Base-by-base conservation (phyloP, 192 early-diverging fungal genomes). In the Coemansia sp. region DNA sequence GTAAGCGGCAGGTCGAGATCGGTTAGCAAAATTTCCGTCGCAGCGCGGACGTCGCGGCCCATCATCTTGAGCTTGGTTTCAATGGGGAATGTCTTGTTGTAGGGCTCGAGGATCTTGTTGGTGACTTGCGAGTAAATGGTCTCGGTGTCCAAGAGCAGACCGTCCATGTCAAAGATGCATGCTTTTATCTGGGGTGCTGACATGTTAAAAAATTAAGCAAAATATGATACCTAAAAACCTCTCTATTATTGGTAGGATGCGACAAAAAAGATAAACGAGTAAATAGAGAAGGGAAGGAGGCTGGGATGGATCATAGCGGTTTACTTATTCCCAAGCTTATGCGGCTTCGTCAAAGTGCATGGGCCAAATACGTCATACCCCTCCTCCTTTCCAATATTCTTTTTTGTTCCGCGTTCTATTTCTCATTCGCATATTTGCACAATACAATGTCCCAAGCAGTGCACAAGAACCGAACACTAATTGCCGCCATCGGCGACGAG, bases 61-160 rank as follows among this genome's bases (percentile, higher is more conserved):
- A 93, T 91, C 67, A 91, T 69, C 70, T 87, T 87, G 48, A 84
- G 67, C 69, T 91, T 93, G 66, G 89, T 82, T 48, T 89, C 87
- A 37, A 86, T 85, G 10, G 82, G 78, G 59, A 88, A 90, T 7
- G 49, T 72, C 62, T 86, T 84, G 32, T 91, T 89, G 64, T 87
- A 91, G 55, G 90, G 89, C 47, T 75, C 85, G 25, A 96, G 79
- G 59, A 98, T 89, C 80, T 76, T 85, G 84, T 88, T 85, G 7
- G 93, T 92, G 17, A 95, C 93, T 68, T 91, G 81, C 5, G 92
- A 89, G 75, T 97, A 97, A 58, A 97, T 87, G 17, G 83, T 80
- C 80, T 97, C 95, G 8, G 95, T 95, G 69, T 95, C 92, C 21
- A 91, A 79, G 37, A 92, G 83, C 24, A 91, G 83, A 37, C 91